Evolutionary conservation across 2,329 filamentous ascomycete genomes (phyloP).

Genomic region (Cercospora sp.): DNA sequence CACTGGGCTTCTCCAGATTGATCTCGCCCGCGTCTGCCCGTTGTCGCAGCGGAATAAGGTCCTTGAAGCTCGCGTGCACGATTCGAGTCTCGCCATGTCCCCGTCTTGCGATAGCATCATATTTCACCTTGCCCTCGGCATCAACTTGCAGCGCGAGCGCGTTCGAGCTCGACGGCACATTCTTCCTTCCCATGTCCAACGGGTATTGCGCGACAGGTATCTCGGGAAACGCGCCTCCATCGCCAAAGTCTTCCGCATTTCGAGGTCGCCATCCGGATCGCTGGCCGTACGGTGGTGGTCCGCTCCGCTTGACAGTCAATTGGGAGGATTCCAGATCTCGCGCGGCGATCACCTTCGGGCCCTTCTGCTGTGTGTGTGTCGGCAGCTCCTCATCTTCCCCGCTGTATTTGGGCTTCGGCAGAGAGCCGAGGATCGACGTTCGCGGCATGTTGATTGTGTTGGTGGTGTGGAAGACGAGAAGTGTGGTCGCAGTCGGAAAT

Average conservation of each 20-base stretch:
- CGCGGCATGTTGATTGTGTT: slow-evolving; percentile 22
- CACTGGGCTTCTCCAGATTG: slow-evolving; percentile 77
- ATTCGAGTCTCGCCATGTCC: slow-evolving; percentile 82
- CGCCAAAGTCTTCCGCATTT: slow-evolving; percentile 85
- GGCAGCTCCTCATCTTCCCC: slow-evolving; percentile 84
- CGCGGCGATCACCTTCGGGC: slow-evolving; percentile 77
- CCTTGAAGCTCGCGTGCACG: slow-evolving; percentile 94
- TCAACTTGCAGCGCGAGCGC: slow-evolving; percentile 92
- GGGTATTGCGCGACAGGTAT: slow-evolving; percentile 93
- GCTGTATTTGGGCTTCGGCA: slow-evolving; percentile 88
- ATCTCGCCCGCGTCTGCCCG: slow-evolving; percentile 91
- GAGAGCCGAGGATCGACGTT: slow-evolving; percentile 68
- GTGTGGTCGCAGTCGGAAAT: slow-evolving; percentile 5
- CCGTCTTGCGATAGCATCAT: slow-evolving; percentile 88
- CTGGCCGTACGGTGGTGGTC: slow-evolving; percentile 84
- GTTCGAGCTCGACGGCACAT: slow-evolving; percentile 66
- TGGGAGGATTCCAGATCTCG: slow-evolving; percentile 81
- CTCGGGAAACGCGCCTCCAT: slow-evolving; percentile 95
- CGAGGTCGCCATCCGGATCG: slow-evolving; percentile 89
- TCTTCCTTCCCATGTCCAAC: slow-evolving; percentile 86
- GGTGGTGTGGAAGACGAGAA: background rate
- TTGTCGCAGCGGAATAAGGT: slow-evolving; percentile 89
- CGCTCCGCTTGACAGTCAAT: slow-evolving; percentile 77
- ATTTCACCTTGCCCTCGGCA: slow-evolving; percentile 88
- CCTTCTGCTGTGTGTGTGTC: slow-evolving; percentile 69